Conservation (phyloP, 2,329 filamentous ascomycete genomes). For the Sarocladium kiliense region DNA sequence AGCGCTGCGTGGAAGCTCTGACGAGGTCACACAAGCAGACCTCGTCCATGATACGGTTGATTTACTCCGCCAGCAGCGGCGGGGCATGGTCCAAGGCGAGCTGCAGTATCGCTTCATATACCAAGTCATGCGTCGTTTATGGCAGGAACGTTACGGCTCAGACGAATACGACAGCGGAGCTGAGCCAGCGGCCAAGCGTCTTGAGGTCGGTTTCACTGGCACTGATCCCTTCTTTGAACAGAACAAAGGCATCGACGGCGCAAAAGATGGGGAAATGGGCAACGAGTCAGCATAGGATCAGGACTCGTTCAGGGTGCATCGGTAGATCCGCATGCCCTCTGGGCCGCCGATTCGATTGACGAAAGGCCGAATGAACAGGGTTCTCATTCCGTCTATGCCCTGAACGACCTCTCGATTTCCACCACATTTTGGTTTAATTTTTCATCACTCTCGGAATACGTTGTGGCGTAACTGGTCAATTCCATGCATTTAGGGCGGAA, state of each 20-base stretch:
- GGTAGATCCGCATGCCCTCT: constrained; percentile 1
- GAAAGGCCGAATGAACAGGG: not conserved
- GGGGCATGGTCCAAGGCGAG: constrained; percentile 93
- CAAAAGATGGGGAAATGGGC: constrained; percentile 7
- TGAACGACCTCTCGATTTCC: not conserved
- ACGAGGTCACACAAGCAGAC: constrained; percentile 38
- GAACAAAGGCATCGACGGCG: constrained; percentile 15
- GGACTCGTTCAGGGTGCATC: not conserved
- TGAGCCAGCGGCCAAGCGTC: constrained; percentile 48
- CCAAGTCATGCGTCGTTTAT: constrained; percentile 71
- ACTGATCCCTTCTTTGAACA: constrained; percentile 37
- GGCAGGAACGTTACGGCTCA: constrained; percentile 58
- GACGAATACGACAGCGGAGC: constrained; percentile 27
- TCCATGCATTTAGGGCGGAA: not conserved
- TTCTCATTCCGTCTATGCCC: not conserved
- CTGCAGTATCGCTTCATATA: constrained; percentile 85
- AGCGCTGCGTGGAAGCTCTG: constrained; percentile 43
- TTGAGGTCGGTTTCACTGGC: constrained; percentile 40
- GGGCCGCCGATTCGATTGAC: not conserved
- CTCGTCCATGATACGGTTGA: constrained; percentile 77
- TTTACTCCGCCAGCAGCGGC: constrained; percentile 75
- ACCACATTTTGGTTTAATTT: not conserved
- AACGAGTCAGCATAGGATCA: not conserved
- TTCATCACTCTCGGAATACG: not conserved
- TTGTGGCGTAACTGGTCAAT: not conserved